Base-by-base conservation (phyloP, 352 stramenopile species). In the Globisporangium cylindrosporum region DNA sequence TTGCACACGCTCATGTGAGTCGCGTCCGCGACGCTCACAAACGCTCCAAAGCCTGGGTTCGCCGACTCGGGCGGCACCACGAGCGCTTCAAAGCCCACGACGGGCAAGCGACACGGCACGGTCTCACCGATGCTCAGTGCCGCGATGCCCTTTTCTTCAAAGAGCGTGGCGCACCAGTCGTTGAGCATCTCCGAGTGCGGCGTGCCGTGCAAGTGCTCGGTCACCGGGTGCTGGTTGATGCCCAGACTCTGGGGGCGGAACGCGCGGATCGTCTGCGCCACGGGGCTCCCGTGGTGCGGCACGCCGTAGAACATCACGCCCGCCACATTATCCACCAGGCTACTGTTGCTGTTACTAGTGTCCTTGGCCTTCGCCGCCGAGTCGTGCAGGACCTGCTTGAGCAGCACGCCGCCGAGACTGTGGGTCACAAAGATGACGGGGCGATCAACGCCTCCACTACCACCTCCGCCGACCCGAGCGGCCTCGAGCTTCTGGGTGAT, bases 341-440 rank as follows among this genome's bases (percentile, higher is more conserved):
- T 55, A 4, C 63, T 49, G 5, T 61, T 66, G n/a, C 1, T 70
- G 56, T 14, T 2, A 7, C 1, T 38, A 12, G 3, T 7, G 18
- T 49, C 4, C 2, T 49, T 49, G 3, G 15, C 15, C 41, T 49
- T 49, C 14, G 61, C 67, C 1, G 73, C 59, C 1, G 81, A 81
- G 51, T 91, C 78, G 29, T 92, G 71, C 25, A 95, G 77, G 59
- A 95, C 79, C 66, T 95, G 84, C 68, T 95, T 95, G 10, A 95
- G 66, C 36, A 95, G 66, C 6, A 94, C 75, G 7, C 88, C 88
- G n/a, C 88, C 88, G n/a, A 95, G 80, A 67, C 82, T 93, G 66
- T 95, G 88, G 5, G 86, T 93, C 48, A 95, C 85, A 72, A 95
- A 95, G 12, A 94, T 77, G 8, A 95, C 84, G 0, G 88, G 88